Conservation (phyloP, 192 early-diverging fungal species). For the Coemansia sp. region DNA sequence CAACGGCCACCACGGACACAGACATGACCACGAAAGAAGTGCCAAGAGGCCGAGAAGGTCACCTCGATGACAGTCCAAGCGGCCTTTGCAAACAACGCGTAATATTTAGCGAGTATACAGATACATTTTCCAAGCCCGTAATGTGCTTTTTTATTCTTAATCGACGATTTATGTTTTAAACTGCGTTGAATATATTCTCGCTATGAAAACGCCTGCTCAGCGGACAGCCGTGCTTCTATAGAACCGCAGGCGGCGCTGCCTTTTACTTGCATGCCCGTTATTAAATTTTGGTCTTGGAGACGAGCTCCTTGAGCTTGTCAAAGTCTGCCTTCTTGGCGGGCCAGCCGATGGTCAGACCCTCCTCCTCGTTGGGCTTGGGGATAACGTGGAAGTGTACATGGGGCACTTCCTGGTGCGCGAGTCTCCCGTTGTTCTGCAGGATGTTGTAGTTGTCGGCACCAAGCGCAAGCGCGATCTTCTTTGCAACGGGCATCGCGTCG, state of each 20-base stretch:
- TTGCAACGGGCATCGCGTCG: constrained; percentile 82
- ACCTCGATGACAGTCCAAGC: not conserved
- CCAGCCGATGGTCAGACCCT: constrained; percentile 76
- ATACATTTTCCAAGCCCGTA: too few relatives aligned
- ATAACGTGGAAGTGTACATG: constrained; percentile 97
- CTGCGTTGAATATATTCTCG: too few relatives aligned
- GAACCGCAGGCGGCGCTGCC: too few relatives aligned
- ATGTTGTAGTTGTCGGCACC: constrained; percentile 84
- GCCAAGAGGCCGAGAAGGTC: not conserved
- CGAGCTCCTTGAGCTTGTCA: constrained; percentile 55
- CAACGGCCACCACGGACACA: not conserved
- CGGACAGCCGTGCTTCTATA: too few relatives aligned
- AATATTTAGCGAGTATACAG: too few relatives aligned
- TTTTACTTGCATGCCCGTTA: not conserved
- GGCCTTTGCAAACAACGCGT: too few relatives aligned
- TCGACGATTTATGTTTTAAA: too few relatives aligned
- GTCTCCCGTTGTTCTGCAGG: constrained; percentile 78
- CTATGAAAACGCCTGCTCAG: too few relatives aligned
- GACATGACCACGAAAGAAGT: not conserved
- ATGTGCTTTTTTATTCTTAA: too few relatives aligned
- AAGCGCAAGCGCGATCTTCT: constrained; percentile 79
- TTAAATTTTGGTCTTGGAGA: constrained; percentile 29
- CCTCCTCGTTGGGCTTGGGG: constrained; percentile 57
- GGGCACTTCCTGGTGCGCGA: constrained; percentile 76
- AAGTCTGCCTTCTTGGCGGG: constrained; percentile 53